Evolutionary conservation across 805 yeast genomes (phyloP).

Genomic region (Myxozyma sirexii): DNA sequence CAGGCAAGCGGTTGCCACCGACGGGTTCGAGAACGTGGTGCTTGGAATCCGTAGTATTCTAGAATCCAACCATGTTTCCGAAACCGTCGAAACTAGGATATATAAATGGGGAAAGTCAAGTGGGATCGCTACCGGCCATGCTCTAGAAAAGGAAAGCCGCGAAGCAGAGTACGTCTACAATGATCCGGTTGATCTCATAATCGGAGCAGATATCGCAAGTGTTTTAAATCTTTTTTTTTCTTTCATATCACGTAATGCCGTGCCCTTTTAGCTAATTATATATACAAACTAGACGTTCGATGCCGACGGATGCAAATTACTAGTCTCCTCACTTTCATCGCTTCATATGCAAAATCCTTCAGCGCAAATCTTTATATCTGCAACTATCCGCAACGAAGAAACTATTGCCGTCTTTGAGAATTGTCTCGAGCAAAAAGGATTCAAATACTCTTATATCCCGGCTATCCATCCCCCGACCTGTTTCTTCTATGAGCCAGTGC

Average conservation of each 20-base stretch:
- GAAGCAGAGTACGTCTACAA: slow-evolving; percentile 15
- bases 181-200: slow-evolving; percentile 50
- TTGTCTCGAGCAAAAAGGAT: slow-evolving; percentile 37
- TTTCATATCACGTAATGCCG: too few species aligned
- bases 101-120: slow-evolving; percentile 50
- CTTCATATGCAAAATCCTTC: slow-evolving; percentile 32
- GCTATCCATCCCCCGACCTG: slow-evolving; percentile 7
- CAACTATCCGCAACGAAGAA: slow-evolving; percentile 68
- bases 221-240: background rate
- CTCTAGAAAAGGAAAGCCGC: slow-evolving; percentile 16
- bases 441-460: slow-evolving; percentile 24
- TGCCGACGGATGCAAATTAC: slow-evolving; percentile 55
- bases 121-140: slow-evolving; percentile 43
- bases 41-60: slow-evolving; percentile 42
- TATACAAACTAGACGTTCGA: slow-evolving; percentile 61
- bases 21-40: slow-evolving; percentile 64
- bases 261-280: slow-evolving; percentile 1
- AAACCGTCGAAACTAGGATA: slow-evolving; percentile 44
- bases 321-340: slow-evolving; percentile 45
- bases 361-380: slow-evolving; percentile 56
- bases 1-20: slow-evolving; percentile 55
- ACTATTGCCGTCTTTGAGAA: slow-evolving; percentile 53
- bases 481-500: slow-evolving; percentile 19
- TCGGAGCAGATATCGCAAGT: slow-evolving; percentile 76
- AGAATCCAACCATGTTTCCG: slow-evolving; percentile 43